These are phyloP conservation scores for Aspergillus baeticus DNA, from an alignment of 495 filamentous ascomycete genomes.

Conservation along the genomic window DNA sequence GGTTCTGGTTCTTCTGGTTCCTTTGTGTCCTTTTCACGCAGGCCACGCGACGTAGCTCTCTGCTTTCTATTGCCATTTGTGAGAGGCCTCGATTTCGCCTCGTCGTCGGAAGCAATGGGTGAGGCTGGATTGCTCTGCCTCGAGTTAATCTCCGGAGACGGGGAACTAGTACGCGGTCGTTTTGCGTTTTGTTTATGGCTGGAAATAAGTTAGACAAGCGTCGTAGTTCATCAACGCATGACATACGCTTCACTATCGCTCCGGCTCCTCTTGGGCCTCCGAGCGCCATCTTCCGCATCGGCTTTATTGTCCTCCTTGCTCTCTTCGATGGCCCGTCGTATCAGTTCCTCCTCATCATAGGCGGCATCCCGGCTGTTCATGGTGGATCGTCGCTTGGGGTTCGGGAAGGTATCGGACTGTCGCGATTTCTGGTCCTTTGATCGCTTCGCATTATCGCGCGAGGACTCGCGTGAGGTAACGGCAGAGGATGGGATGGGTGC, in stretches of 20 bases:
- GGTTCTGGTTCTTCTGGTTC: conserved; percentile 65
- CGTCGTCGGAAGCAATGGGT: conserved; percentile 71
- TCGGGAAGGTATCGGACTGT: conserved; percentile 43
- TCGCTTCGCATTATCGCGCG: conserved; percentile 45
- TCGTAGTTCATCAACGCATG: not conserved
- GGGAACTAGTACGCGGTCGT: conserved; percentile 73
- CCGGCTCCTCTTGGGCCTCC: conserved; percentile 76
- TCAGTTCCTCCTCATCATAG: conserved; percentile 90
- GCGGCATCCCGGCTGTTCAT: conserved; percentile 97
- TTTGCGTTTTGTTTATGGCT: conserved; percentile 58
- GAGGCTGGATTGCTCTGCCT: conserved; percentile 47
- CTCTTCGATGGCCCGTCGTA: conserved; percentile 88
- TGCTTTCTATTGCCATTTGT: conserved; percentile 63
- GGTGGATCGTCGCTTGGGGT: conserved; percentile 81
- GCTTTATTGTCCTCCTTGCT: conserved; percentile 73
- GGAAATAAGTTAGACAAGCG: conserved; percentile 21
- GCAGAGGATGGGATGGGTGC: conserved; percentile 44
- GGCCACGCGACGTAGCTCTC: conserved; percentile 62
- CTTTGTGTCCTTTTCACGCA: conserved; percentile 69
- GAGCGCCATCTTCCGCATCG: conserved; percentile 46
- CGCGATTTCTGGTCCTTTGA: conserved; percentile 48
- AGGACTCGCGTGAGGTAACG: conserved; percentile 44
- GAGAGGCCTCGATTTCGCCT: conserved; percentile 41
- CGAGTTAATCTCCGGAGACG: conserved; percentile 58
- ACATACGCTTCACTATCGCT: conserved; percentile 94